Evolutionary conservation across 108 stramenopile genomes (phyloP).

Genomic region (Skeletonema potamos): DNA sequence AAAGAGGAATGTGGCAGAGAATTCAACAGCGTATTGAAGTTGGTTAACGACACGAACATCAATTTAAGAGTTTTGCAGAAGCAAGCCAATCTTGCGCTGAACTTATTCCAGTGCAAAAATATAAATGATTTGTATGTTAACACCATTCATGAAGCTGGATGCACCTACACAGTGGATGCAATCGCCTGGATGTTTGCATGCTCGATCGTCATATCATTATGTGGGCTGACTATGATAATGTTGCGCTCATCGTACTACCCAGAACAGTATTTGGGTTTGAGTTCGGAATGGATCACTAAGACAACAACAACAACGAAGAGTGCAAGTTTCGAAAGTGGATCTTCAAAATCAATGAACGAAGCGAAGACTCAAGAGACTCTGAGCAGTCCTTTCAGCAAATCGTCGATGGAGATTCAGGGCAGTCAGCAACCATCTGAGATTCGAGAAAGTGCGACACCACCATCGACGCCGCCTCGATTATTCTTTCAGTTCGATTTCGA

Average conservation of each 20-base stretch:
- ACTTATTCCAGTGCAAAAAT: slow-evolving; percentile 36
- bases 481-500: background rate
- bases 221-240: slow-evolving; percentile 50
- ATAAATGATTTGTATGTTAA: slow-evolving; percentile 45
- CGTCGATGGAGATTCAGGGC: background rate
- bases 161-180: slow-evolving; percentile 39
- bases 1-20: slow-evolving; percentile 27
- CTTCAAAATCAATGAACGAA: background rate
- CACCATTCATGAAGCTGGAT: slow-evolving; percentile 43
- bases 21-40: slow-evolving; percentile 11
- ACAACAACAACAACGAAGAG: background rate
- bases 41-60: slow-evolving; percentile 23
- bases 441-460: background rate
- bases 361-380: background rate
- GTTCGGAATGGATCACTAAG: slow-evolving; percentile 17
- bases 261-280: slow-evolving; percentile 18
- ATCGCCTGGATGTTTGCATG: slow-evolving; percentile 46
- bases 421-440: background rate
- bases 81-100: slow-evolving; percentile 14
- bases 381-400: background rate
- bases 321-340: background rate
- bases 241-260: slow-evolving; percentile 38
- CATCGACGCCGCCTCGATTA: background rate
- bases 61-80: slow-evolving; percentile 21
- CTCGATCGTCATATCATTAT: slow-evolving; percentile 40